Conservation (phyloP, 2,329 filamentous ascomycete genomes). For the Lizonia empirigonia region DNA sequence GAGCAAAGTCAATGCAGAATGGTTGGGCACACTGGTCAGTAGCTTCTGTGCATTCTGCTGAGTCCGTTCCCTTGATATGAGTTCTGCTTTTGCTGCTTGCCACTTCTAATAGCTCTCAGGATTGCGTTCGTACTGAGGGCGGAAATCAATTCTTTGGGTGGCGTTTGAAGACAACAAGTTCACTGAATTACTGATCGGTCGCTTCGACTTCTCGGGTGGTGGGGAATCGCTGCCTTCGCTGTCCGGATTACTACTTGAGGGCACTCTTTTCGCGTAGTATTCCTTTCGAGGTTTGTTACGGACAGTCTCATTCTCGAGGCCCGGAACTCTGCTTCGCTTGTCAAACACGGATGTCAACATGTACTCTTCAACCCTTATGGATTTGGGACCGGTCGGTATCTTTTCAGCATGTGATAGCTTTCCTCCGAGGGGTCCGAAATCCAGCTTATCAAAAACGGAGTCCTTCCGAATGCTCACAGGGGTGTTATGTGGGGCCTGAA, state of each 20-base stretch:
- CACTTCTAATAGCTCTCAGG: conserved; percentile 8
- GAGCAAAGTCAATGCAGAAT: not conserved
- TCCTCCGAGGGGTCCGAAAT: not conserved
- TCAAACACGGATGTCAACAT: not conserved
- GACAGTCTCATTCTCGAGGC: not conserved
- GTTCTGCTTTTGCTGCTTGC: not conserved
- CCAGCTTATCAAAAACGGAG: not conserved
- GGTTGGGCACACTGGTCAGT: not conserved
- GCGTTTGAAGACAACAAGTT: not conserved
- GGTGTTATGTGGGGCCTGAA: not conserved
- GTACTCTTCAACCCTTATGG: not conserved
- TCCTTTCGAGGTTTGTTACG: not conserved
- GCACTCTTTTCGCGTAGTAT: not conserved
- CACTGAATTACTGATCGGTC: not conserved
- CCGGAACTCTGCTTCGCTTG: not conserved
- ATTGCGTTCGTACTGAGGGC: not conserved
- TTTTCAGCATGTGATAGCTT: conserved; percentile 5
- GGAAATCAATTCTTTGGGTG: not conserved
- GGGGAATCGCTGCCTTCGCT: not conserved
- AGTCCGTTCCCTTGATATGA: not conserved
- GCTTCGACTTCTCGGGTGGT: not conserved
- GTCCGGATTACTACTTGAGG: not conserved
- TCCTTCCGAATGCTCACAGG: not conserved
- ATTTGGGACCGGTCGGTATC: not conserved
- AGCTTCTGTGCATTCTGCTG: not conserved